Conservation (phyloP, 371 early-diverging fungal species). For the Chytridium lagenaria region DNA sequence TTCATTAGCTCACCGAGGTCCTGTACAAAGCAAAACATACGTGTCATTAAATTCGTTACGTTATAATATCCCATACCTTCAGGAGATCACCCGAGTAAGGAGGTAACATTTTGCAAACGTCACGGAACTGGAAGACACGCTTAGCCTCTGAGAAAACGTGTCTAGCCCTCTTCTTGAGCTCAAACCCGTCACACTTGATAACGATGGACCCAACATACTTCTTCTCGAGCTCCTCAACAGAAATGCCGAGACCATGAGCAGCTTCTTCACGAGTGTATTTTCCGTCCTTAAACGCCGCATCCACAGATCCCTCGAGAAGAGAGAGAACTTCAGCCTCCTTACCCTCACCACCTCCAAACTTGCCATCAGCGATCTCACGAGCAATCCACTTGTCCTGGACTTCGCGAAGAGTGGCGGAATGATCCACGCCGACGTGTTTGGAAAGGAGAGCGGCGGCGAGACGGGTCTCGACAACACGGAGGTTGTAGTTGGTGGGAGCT, state of each 20-base stretch:
- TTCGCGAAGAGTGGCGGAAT: conserved; percentile 36
- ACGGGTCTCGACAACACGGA: conserved; percentile 93
- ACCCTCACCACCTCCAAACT: neutral
- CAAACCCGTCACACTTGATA: conserved; percentile 74
- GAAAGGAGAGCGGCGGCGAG: conserved; percentile 48
- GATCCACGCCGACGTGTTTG: conserved; percentile 24
- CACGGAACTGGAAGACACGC: conserved; percentile 81
- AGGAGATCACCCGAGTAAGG: conserved; percentile 39
- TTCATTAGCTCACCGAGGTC: conserved; percentile 87
- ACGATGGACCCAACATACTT: conserved; percentile 64
- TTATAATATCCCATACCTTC: conserved; percentile 19
- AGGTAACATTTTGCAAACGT: conserved; percentile 62
- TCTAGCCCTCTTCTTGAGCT: conserved; percentile 78
- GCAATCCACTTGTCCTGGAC: conserved; percentile 33
- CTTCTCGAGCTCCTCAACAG: conserved; percentile 61
- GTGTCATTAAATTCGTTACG: too few relatives aligned
- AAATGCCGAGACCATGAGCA: conserved; percentile 62
- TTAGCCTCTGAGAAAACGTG: conserved; percentile 85
- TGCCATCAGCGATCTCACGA: conserved; percentile 5
- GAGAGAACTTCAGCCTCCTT: conserved; percentile 17
- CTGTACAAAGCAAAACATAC: conserved; percentile 35
- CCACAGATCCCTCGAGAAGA: conserved; percentile 24
- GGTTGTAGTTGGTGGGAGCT: conserved; percentile 90
- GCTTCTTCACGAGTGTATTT: conserved; percentile 59
- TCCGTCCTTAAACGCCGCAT: conserved; percentile 32